Evolutionary conservation across 768 basidiomycete species (phyloP).

Genomic region (Sporobolomyces roseus): DNA sequence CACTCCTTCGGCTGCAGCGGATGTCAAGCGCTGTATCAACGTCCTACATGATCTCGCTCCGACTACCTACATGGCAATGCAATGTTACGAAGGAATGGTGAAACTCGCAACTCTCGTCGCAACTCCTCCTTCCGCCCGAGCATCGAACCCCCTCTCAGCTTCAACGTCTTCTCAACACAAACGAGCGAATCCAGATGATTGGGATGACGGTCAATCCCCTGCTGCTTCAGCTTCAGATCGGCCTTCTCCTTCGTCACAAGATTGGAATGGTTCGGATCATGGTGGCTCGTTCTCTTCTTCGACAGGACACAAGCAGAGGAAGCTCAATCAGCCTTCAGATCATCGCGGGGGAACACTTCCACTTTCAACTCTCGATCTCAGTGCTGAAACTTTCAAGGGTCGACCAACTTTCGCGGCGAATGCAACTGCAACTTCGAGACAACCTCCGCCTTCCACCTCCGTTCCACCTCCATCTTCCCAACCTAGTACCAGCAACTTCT

Average conservation of each 20-base stretch:
- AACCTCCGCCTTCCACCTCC: too few relatives aligned
- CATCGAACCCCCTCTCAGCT: background rate
- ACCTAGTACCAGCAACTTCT: background rate
- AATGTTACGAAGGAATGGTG: constrained; percentile 10
- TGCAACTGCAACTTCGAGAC: background rate
- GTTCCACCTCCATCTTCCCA: background rate
- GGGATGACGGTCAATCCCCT: constrained; percentile 14
- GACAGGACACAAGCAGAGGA: constrained; percentile 6
- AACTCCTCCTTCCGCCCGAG: background rate
- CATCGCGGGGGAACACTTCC: background rate
- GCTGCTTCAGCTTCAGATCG: constrained; percentile 7
- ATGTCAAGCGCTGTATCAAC: constrained; percentile 61
- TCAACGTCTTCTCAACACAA: constrained; percentile 12
- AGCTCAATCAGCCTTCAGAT: background rate
- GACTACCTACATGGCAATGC: constrained; percentile 17
- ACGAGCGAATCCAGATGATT: constrained; percentile 17
- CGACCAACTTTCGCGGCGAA: constrained; percentile 23
- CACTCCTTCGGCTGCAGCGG: constrained; percentile 56
- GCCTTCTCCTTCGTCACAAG: constrained; percentile 1
- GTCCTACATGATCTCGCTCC: constrained; percentile 52
- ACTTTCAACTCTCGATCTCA: constrained; percentile 35
- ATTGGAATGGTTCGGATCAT: too few relatives aligned
- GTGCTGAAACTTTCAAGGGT: constrained; percentile 22
- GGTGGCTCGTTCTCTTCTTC: background rate
- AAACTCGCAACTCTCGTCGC: constrained; percentile 15